phyloP scores from a whole-genome alignment of 2,329 filamentous ascomycete genomes.

The Colletotrichum sp. region DNA sequence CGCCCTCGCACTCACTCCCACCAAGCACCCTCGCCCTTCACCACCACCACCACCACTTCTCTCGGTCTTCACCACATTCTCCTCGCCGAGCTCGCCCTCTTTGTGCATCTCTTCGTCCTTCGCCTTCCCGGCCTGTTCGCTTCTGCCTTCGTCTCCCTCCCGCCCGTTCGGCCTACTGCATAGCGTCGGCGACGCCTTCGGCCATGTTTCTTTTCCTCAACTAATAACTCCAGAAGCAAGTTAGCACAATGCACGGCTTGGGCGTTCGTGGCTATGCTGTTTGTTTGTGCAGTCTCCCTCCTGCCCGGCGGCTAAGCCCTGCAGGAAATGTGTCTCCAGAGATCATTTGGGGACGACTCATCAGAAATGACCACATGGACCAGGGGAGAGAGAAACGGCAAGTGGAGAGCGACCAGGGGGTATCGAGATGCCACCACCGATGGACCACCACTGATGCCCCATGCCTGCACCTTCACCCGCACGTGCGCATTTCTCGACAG shows the following conservation, averaged over 20 bases:
- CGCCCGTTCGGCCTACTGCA: background rate
- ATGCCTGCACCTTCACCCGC: background rate
- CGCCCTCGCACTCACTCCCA: background rate
- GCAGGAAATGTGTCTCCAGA: background rate
- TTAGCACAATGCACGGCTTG: background rate
- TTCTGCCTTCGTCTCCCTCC: background rate
- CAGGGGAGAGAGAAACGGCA: background rate
- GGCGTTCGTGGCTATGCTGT: conserved; percentile 10
- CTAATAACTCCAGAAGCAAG: background rate
- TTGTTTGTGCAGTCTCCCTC: background rate
- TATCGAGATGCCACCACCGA: background rate
- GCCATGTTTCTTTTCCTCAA: background rate
- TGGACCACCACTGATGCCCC: background rate
- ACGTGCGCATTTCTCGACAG: background rate
- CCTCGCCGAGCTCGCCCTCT: background rate
- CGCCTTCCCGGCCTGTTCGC: background rate
- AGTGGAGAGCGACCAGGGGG: background rate
- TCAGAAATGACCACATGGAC: background rate
- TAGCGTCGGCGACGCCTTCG: conserved; percentile 2
- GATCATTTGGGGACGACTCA: background rate
- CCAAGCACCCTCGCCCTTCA: background rate
- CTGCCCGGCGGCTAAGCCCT: background rate
- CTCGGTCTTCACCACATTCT: background rate
- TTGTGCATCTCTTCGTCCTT: background rate
- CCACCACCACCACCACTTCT: background rate